These are phyloP conservation scores for Penicillium italicum DNA, from an alignment of 2,329 filamentous ascomycete species.

Conservation along the genomic window DNA sequence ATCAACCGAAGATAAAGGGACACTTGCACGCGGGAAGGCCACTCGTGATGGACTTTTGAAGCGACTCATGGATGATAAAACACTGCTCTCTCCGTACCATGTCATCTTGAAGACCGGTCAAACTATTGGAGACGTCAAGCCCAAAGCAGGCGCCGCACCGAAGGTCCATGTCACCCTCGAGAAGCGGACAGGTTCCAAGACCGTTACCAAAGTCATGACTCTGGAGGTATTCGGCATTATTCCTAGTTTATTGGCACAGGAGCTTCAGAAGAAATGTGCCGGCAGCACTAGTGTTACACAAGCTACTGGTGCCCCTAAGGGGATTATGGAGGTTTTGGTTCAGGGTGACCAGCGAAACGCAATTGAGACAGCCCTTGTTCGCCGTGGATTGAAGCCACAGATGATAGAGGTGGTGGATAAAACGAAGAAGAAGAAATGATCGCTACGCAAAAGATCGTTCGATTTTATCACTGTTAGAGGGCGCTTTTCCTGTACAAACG, in stretches of 20 bases:
- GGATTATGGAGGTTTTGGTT: constrained; percentile 64
- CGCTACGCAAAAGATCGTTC: too few relatives aligned
- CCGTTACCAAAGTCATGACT: constrained; percentile 60
- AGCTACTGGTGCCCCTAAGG: constrained; percentile 59
- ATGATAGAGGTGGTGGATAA: constrained; percentile 67
- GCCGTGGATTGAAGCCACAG: constrained; percentile 55
- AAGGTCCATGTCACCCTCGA: constrained; percentile 60
- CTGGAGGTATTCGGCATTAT: constrained; percentile 61
- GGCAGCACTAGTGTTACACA: constrained; percentile 64
- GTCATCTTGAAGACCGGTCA: constrained; percentile 49
- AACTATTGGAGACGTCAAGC: constrained; percentile 49
- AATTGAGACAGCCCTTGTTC: constrained; percentile 57
- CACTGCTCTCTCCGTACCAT: constrained; percentile 54
- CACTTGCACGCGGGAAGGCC: constrained; percentile 55
- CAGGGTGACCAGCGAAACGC: constrained; percentile 64
- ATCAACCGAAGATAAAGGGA: constrained; percentile 53
- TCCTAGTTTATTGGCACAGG: constrained; percentile 59
- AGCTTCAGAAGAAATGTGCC: constrained; percentile 64
- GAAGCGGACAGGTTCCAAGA: constrained; percentile 64
- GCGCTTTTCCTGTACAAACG: neutral
- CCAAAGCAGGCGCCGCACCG: constrained; percentile 58
- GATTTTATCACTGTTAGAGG: neutral
- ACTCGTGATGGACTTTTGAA: constrained; percentile 60
- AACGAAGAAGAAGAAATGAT: constrained; percentile 60
- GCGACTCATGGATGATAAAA: constrained; percentile 51